Percentiles rank a stretch among this genome's conserved stretches.
Evolutionary conservation across 352 stramenopile species (phyloP).

Genomic region (Phytophthora multivora): DNA sequence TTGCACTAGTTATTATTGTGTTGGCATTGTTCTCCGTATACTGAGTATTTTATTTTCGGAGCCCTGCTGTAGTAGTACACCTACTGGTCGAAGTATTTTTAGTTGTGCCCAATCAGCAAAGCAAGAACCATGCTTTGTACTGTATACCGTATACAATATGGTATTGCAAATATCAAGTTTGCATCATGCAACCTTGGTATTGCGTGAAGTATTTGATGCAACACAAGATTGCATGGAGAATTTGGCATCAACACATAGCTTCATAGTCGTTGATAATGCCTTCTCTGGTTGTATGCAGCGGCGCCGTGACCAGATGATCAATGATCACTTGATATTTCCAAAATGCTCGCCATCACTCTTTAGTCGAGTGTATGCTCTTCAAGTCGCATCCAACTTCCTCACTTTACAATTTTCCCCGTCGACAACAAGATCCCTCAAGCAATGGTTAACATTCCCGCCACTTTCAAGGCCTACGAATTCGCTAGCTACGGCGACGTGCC

Average conservation of each 20-base stretch:
- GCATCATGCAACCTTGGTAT: slow-evolving; percentile 2
- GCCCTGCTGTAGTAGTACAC: no score
- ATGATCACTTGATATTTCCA: slow-evolving; percentile 8
- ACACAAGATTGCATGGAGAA: slow-evolving; percentile 2
- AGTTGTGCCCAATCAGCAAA: no score
- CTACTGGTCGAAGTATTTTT: no score
- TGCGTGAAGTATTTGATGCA: not conserved
- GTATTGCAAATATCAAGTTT: no score
- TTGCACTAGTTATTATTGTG: no score
- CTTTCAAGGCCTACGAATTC: slow-evolving; percentile 35
- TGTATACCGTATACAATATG: no score
- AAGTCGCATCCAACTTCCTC: not conserved
- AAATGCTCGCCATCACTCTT: slow-evolving; percentile 6
- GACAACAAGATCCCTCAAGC: slow-evolving; percentile 10
- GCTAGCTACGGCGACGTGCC: slow-evolving; percentile 13
- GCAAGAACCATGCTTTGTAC: no score
- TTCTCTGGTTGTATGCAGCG: not conserved
- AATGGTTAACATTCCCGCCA: slow-evolving; percentile 17
- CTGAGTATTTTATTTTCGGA: no score
- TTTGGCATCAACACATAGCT: not conserved
- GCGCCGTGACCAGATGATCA: no score
- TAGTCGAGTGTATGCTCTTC: not conserved
- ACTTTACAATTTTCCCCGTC: slow-evolving; percentile 14
- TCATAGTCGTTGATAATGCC: slow-evolving; percentile 2
- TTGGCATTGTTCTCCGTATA: no score